Evolutionary conservation across 1,284 basidiomycete genomes (phyloP).

Genomic region (Melampsora americana): DNA sequence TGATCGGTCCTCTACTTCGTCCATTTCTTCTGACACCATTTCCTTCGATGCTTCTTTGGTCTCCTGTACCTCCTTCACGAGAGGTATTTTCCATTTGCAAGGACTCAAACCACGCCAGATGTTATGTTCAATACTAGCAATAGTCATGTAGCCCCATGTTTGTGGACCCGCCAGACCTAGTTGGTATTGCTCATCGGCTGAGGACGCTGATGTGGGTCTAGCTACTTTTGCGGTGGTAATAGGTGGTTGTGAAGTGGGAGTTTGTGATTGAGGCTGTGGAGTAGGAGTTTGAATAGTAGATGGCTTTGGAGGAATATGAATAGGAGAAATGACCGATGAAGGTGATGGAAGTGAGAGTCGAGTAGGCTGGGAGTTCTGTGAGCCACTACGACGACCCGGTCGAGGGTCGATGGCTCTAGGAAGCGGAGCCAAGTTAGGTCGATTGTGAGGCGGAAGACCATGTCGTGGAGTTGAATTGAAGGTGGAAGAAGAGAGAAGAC

Average conservation of each 20-base stretch:
- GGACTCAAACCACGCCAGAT: conserved; percentile 26
- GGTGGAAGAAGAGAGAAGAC: not conserved
- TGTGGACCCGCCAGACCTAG: conserved; percentile 26
- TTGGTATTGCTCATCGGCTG: conserved; percentile 15
- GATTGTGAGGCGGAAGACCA: not conserved
- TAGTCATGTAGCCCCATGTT: not conserved
- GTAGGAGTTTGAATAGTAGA: not conserved
- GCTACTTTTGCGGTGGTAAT: not conserved
- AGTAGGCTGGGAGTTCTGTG: not conserved
- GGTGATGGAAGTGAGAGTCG: not conserved
- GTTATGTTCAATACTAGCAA: conserved; percentile 25
- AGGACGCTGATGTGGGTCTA: not conserved
- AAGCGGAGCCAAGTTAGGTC: not conserved
- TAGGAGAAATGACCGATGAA: not conserved
- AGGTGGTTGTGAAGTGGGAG: not conserved
- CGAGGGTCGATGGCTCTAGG: not conserved
- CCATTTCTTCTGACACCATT: conserved; percentile 2
- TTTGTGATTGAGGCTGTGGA: not conserved
- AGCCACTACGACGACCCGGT: not conserved
- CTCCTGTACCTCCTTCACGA: not conserved
- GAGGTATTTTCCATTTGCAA: conserved; percentile 37
- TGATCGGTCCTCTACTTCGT: conserved; percentile 2
- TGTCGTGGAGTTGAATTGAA: not conserved
- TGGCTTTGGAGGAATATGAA: not conserved
- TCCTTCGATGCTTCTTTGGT: not conserved